Base-by-base conservation (phyloP, 2,329 filamentous ascomycete genomes). In the Curvularia lunata region DNA sequence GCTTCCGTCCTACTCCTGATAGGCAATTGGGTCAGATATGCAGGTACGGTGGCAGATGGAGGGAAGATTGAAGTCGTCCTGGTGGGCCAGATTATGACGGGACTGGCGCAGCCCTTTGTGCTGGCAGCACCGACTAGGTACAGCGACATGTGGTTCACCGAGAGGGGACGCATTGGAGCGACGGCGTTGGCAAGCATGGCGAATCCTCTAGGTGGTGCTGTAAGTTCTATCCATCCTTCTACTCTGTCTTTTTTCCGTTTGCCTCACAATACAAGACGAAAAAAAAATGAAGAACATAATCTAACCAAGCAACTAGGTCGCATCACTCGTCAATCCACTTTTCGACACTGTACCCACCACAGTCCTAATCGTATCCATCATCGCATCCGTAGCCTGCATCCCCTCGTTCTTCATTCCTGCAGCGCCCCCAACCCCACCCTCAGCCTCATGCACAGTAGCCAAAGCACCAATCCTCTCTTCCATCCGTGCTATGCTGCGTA, bases 141-240 rank as follows among this genome's bases (percentile, higher is more conserved):
- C 78, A 95, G 91, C 53, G 93, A 97, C 74, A 81, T 97, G 58
- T 98, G 95, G 95, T 98, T 98, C 78, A 93, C 91, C 1, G 88
- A 90, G 68, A 81, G 83, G 10, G 94, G 93, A 7, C 86, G 95
- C 53, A 91, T 97, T 12, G 89, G 90, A 52, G 94, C 94, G 18
- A 98, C 94, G 0, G 95, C 94, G 1, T 71, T 97, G 34, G 88
- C 89, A 21, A 93, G 88, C 59, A 79, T 98, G 56, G 91, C 94
- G 4, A 98, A 97, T 75, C 94, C 94, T 0, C 84, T 98, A 50
- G 94, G 94, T 13, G 93, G 90, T 21, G 94, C 94, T 6, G 79
- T 97, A 60, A 62, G 75, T 73, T 37, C 16, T 16, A n/a, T 18
- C 16, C 32, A 16, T 34, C 32, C 4, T 34, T 16, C 60, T 23